Evolutionary conservation across 2,329 filamentous ascomycete species (phyloP), one percentile per base, ranked within the genome.

Genomic region (Cyclaneusma minus): DNA sequence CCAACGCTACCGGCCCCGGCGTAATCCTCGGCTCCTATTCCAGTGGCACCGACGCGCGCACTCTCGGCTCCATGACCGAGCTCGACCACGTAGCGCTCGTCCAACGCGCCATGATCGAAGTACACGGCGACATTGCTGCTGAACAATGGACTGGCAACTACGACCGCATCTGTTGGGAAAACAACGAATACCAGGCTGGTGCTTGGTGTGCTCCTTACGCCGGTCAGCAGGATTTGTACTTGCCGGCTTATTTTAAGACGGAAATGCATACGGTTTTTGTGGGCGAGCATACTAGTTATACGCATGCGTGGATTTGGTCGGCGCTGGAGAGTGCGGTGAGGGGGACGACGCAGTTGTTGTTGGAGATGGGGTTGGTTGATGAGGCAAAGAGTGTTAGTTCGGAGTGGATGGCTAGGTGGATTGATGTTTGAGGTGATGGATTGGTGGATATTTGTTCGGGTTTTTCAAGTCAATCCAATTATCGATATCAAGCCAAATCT

Each of bases 191-290:
- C 31, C 60, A 73, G 44, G 62, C 60, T 2, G 73, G 66, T 4
- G 63, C 64, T 5, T 82, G 73, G 74, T 64, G 64, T 2, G 46
- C 49, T 4, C 73, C 75, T 1, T 49, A 56, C 1, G 54, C 69
- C 1, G 73, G 72, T 0, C 71, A 80, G 50, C 74, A 82, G 41
- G 61, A 75, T 36, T 42, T 80, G 13, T 82, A 75, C 37, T 53
- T 82, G 6, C 75, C 77, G 0, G 68, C 74, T n/a, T 82, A 78
- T 41, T 79, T 75, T 41, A 64, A 71, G 42, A 80, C 73, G 0
- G 68, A 81, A 10, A 26, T 28, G 9, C 27, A 62, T 50, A 70
- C 73, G n/a, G 67, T 80, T 17, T 78, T 79, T 32, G 54, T 76
- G 5, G 68, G 68, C 3, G 75, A 81, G 45, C 73, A 80, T 42